These are phyloP conservation scores for Phaffomyces antillensis DNA, from an alignment of 805 yeast species.

Conservation along the genomic window DNA sequence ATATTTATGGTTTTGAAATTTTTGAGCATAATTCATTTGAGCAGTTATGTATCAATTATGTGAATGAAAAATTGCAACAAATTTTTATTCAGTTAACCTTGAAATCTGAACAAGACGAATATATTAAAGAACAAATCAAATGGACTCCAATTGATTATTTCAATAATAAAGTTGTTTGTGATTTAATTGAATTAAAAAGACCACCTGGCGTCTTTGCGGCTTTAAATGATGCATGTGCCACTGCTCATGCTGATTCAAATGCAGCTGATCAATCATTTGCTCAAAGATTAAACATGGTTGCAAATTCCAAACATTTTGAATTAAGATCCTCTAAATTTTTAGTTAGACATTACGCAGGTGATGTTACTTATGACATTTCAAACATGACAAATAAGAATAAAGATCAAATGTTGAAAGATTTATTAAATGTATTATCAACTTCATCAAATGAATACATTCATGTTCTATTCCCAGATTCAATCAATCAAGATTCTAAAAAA, in stretches of 20 bases:
- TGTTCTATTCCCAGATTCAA: conserved; percentile 53
- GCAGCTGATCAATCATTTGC: conserved; percentile 97
- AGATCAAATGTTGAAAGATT: conserved; percentile 85
- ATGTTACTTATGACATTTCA: conserved; percentile 83
- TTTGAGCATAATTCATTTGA: conserved; percentile 93
- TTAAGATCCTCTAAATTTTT: conserved; percentile 81
- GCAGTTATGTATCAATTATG: conserved; percentile 92
- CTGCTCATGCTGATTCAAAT: conserved; percentile 94
- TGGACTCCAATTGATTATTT: conserved; percentile 98
- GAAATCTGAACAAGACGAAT: conserved; percentile 97
- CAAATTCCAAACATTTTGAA: conserved; percentile 81
- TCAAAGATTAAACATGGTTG: conserved; percentile 80
- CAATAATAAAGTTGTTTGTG: conserved; percentile 95
- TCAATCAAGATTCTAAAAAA: conserved; percentile 62
- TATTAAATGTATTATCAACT: conserved; percentile 69
- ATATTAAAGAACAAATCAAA: conserved; percentile 86
- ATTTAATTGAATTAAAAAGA: conserved; percentile 83
- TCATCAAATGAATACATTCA: conserved; percentile 60
- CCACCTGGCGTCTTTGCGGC: conserved; percentile 98
- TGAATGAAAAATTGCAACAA: conserved; percentile 92
- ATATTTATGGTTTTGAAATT: conserved; percentile 94
- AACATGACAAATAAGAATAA: conserved; percentile 96
- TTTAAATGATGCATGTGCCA: conserved; percentile 92
- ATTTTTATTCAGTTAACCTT: conserved; percentile 92
- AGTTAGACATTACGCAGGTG: conserved; percentile 97